A percentile compares a stretch with the other conserved stretches of the same genome.
Conservation (phyloP, 177 flowering plant genomes). For the Vitis hybrid region DNA sequence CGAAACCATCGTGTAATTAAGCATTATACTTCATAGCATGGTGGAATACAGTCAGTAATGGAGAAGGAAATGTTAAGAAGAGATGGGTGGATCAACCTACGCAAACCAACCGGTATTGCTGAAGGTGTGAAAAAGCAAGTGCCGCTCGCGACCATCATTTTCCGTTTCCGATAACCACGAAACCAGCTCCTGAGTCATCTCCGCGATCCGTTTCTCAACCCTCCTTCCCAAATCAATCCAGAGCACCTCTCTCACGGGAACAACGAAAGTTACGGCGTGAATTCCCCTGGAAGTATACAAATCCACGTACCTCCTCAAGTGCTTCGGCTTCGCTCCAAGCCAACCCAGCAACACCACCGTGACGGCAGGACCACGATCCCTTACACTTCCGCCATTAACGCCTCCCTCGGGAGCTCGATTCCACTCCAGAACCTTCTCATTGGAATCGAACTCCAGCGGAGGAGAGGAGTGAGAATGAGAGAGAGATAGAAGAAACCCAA, state of each 20-base stretch:
- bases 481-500: slow-evolving; percentile 21
- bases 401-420: slow-evolving; percentile 23
- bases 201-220: slow-evolving; percentile 46
- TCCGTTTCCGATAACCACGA: slow-evolving; percentile 53
- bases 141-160: slow-evolving; percentile 42
- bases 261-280: slow-evolving; percentile 68
- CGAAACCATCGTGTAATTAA: not conserved
- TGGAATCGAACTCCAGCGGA: slow-evolving; percentile 12
- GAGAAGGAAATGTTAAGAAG: not conserved
- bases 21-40: no score
- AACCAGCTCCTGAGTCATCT: slow-evolving; percentile 50
- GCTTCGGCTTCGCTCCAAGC: slow-evolving; percentile 82
- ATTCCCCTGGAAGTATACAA: slow-evolving; percentile 68
- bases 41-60: not conserved
- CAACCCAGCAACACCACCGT: slow-evolving; percentile 87
- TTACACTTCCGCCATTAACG: not conserved
- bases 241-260: slow-evolving; percentile 51
- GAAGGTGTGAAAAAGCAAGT: slow-evolving; percentile 66
- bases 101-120: slow-evolving; percentile 85
- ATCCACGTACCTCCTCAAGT: slow-evolving; percentile 77
- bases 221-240: slow-evolving; percentile 63
- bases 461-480: slow-evolving; percentile 14
- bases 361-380: slow-evolving; percentile 18
- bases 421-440: slow-evolving; percentile 26
- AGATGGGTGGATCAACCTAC: slow-evolving; percentile 46